These are phyloP conservation scores for Pseudonitzschia pungens DNA, from an alignment of 108 stramenopile genomes.

Conservation along the genomic window DNA sequence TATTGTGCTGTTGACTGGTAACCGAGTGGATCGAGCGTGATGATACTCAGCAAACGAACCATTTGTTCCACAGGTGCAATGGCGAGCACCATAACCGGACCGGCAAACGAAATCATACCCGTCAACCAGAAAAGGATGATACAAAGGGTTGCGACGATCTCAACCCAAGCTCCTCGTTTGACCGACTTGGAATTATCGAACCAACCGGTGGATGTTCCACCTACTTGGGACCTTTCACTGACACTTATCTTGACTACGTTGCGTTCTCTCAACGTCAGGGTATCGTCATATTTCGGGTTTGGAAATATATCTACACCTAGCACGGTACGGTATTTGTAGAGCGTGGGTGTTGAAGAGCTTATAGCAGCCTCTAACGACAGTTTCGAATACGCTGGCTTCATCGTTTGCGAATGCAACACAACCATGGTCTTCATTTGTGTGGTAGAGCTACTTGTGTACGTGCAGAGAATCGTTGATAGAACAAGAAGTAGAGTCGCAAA, in stretches of 20 bases:
- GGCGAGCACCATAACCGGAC: constrained; percentile 61
- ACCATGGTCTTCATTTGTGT: constrained; percentile 44
- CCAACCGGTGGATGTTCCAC: constrained; percentile 10
- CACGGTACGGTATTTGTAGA: constrained; percentile 44
- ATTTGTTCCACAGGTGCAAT: constrained; percentile 77
- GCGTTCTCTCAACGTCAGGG: constrained; percentile 31
- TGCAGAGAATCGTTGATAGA: constrained; percentile 55
- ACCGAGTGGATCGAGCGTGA: constrained; percentile 75
- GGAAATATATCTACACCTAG: constrained; percentile 13
- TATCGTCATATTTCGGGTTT: background rate
- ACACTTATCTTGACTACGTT: constrained; percentile 51
- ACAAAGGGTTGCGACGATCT: constrained; percentile 51
- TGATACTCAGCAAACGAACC: constrained; percentile 63
- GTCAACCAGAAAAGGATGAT: constrained; percentile 64
- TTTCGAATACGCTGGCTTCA: constrained; percentile 31
- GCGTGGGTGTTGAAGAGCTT: constrained; percentile 47
- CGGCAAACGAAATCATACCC: constrained; percentile 60
- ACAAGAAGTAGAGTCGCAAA: constrained; percentile 58
- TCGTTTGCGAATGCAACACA: constrained; percentile 54
- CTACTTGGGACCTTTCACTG: constrained; percentile 3
- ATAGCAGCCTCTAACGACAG: constrained; percentile 54
- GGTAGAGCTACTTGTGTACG: constrained; percentile 37
- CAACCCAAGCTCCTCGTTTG: constrained; percentile 28
- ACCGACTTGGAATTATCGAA: constrained; percentile 14
- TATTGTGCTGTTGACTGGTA: constrained; percentile 59